phyloP scores from a whole-genome alignment of 257 asterid species.

The Petunia axillaris region DNA sequence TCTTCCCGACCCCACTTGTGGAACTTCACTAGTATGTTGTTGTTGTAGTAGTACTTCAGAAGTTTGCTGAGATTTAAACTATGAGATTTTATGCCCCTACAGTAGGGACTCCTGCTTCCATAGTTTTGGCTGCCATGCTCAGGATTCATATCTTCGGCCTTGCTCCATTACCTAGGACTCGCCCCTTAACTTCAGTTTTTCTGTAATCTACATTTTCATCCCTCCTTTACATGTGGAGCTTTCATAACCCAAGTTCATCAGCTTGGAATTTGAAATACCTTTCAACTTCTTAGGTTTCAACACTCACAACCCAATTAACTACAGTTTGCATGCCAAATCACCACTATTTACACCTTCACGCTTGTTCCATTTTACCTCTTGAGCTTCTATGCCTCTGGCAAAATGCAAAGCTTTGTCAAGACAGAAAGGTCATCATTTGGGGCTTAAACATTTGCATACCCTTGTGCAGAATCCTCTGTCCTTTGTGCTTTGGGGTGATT shows the following conservation, averaged over 20 bases:
- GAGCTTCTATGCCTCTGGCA: not conserved
- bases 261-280: not conserved
- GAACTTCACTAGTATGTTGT: too few relatives aligned
- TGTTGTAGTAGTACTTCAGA: too few relatives aligned
- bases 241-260: not conserved
- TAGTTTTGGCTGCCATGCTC: constrained; percentile 13
- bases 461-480: not conserved
- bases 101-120: not conserved
- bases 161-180: not conserved
- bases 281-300: constrained; percentile 6
- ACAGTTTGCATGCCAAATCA: not conserved
- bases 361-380: not conserved
- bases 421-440: not conserved
- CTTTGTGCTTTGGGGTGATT: not conserved
- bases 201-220: not conserved
- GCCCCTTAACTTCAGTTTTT: not conserved
- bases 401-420: not conserved
- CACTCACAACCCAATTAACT: not conserved
- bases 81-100: too few relatives aligned
- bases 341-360: not conserved
- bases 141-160: constrained; percentile 11
- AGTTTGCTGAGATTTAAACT: too few relatives aligned
- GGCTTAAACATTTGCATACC: not conserved
- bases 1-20: too few relatives aligned
- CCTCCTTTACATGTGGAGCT: not conserved